These are phyloP conservation scores for Funneliformis mosseae DNA, from an alignment of 192 early-diverging fungal species.

Conservation along the genomic window DNA sequence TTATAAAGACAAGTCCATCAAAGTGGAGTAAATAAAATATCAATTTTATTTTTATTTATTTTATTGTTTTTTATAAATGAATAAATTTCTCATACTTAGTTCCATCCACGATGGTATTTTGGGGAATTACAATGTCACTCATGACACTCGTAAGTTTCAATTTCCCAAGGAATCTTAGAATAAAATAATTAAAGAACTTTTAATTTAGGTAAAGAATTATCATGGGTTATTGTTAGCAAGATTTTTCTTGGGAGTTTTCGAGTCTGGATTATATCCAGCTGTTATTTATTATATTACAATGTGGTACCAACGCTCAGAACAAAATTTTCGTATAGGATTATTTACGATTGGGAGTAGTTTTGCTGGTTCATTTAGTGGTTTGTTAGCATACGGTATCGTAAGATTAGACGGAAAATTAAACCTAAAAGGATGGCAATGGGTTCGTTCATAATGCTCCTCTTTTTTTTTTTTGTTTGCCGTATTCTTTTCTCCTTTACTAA, in stretches of 20 bases:
- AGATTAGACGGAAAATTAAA: conserved; percentile 55
- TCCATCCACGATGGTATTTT: conserved; percentile 55
- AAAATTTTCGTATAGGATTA: conserved; percentile 54
- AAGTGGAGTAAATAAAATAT: conserved; percentile 41
- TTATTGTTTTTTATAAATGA: too few species aligned
- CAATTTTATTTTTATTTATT: too few species aligned
- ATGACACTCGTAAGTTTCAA: conserved; percentile 52
- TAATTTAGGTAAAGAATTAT: conserved; percentile 33
- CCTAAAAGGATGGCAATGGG: conserved; percentile 57
- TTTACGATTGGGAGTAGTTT: conserved; percentile 57
- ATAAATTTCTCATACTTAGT: conserved; percentile 20
- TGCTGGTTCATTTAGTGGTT: conserved; percentile 65
- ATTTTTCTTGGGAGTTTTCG: conserved; percentile 63
- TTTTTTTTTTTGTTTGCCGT: conserved; percentile 21
- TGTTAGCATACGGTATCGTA: conserved; percentile 65
- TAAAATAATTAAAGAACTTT: background rate
- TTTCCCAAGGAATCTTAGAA: background rate
- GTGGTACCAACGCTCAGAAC: conserved; percentile 62
- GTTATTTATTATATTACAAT: conserved; percentile 55
- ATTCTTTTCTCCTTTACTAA: background rate
- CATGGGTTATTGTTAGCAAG: conserved; percentile 52
- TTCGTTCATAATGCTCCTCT: background rate
- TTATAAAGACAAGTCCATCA: conserved; percentile 59
- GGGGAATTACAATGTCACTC: conserved; percentile 53
- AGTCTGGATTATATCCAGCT: conserved; percentile 64